Base-by-base conservation (phyloP, 2,329 filamentous ascomycete genomes). In the Colletotrichum godetiae region DNA sequence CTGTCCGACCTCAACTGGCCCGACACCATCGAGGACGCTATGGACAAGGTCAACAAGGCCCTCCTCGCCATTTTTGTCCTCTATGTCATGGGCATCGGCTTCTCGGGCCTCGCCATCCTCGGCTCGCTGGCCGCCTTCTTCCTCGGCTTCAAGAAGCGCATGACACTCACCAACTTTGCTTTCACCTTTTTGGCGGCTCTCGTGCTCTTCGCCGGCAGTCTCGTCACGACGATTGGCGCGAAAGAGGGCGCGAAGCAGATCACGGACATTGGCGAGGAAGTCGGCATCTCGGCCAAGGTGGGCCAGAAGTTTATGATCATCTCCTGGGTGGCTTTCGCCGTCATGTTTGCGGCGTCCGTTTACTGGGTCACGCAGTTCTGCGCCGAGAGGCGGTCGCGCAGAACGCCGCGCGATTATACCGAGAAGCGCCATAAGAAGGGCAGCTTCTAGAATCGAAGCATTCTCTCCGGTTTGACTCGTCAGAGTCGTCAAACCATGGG, bases 41-140 rank as follows among this genome's bases (percentile, higher is more conserved):
- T 90, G 75, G 81, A 87, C 79, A 79, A 82, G n/a, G 80, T 90
- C 77, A 88, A 89, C 77, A 78, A 79, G 19, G 81, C 84, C n/a
- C 82, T 89, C 5, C 78, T 86, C n/a, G 84, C 82, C 31, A 79
- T 88, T 60, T 87, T 87, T 77, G 79, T 88, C 62, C 78, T 90
- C 68, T 89, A 86, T 78, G 83, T 86, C 53, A 74, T 89, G 1
- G 84, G 81, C 67, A 79, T 83, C 59, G 82, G 78, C 22, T 81
- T 86, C 75, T 80, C 84, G 2, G 86, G 84, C 12, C 78, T 88
- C 2, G 81, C 83, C 37, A 83, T 88, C 77, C 77, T 89, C 2
- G 77, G 78, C 15, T 82, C 80, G 61, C 65, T 84, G 62, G 80
- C 76, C 10, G 81, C 82, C 53, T 73, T 87, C 69, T 77, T 84